Conservation (phyloP, 306 rosid species). For the Begonia fuchsioides region DNA sequence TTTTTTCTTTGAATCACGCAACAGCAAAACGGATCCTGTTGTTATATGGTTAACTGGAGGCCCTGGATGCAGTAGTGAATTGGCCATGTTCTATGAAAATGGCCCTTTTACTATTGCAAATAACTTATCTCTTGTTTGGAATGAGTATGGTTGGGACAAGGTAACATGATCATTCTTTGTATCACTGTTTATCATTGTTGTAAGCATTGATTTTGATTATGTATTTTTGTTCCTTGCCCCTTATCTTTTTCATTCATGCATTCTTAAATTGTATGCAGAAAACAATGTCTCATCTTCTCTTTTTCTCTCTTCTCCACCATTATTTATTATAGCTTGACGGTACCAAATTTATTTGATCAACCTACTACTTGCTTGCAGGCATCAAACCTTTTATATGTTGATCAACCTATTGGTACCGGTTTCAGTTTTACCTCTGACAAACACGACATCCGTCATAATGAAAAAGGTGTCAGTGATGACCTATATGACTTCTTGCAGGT, state of each 20-base stretch:
- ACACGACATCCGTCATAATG: conserved; percentile 77
- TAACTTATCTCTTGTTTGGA: conserved; percentile 85
- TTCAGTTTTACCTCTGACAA: conserved; percentile 70
- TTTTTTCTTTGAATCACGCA: conserved; percentile 80
- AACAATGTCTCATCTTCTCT: neutral
- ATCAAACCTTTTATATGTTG: conserved; percentile 85
- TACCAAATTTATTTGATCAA: neutral
- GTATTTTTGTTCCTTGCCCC: no score
- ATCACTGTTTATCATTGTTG: neutral
- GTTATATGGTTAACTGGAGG: conserved; percentile 99
- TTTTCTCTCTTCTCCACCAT: neutral
- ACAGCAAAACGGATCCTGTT: conserved; percentile 64
- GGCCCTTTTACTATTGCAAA: conserved; percentile 79
- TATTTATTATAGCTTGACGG: neutral
- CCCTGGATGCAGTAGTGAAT: conserved; percentile 96
- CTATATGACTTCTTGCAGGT: conserved; percentile 57
- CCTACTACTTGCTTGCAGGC: conserved; percentile 31
- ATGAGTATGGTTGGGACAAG: conserved; percentile 92
- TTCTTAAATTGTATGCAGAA: no score
- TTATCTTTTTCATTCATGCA: no score
- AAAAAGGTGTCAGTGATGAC: conserved; percentile 77
- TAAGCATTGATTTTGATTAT: no score
- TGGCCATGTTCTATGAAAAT: conserved; percentile 90
- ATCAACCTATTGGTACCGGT: conserved; percentile 96
- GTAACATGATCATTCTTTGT: conserved; percentile 23